These are phyloP conservation scores for Chytridium lagenaria DNA, from an alignment of 371 early-diverging fungal genomes.

Conservation along the genomic window DNA sequence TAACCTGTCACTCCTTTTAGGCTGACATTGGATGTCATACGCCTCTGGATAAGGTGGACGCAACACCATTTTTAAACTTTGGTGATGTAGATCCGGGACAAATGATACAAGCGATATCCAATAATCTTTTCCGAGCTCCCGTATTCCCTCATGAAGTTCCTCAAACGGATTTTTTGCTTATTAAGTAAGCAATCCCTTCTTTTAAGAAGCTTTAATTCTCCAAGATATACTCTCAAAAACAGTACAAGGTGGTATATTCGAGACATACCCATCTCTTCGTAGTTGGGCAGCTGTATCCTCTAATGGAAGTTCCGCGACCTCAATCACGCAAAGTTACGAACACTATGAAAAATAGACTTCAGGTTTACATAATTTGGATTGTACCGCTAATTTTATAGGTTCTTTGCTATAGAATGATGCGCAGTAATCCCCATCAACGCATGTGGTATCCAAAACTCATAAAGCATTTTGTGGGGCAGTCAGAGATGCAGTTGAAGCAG, in stretches of 20 bases:
- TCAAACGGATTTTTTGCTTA: conserved; percentile 85
- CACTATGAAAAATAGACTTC: conserved; percentile 90
- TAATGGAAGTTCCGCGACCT: conserved; percentile 96
- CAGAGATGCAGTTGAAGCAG: conserved; percentile 84
- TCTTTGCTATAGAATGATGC: conserved; percentile 85
- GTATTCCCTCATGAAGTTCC: conserved; percentile 83
- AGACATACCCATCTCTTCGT: conserved; percentile 84
- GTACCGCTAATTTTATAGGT: conserved; percentile 26
- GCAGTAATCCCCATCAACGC: conserved; percentile 69
- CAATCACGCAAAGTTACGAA: conserved; percentile 96
- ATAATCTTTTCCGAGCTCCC: conserved; percentile 97
- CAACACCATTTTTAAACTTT: conserved; percentile 96
- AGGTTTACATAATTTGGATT: conserved; percentile 59
- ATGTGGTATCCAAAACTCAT: conserved; percentile 79
- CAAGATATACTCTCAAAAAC: conserved; percentile 47
- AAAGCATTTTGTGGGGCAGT: conserved; percentile 84
- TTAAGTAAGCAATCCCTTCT: conserved; percentile 69
- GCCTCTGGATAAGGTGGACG: conserved; percentile 92
- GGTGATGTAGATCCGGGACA: conserved; percentile 96
- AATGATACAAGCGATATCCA: conserved; percentile 85
- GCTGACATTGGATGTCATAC: conserved; percentile 83
- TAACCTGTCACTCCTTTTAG: conserved; percentile 42
- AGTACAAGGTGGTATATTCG: conserved; percentile 82
- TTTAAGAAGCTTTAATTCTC: too few species aligned
- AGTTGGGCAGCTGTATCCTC: conserved; percentile 98